A percentile compares a stretch with the other conserved stretches of the same genome.
phyloP scores from a whole-genome alignment of 2,329 filamentous ascomycete species.

The Talaromyces sp. region DNA sequence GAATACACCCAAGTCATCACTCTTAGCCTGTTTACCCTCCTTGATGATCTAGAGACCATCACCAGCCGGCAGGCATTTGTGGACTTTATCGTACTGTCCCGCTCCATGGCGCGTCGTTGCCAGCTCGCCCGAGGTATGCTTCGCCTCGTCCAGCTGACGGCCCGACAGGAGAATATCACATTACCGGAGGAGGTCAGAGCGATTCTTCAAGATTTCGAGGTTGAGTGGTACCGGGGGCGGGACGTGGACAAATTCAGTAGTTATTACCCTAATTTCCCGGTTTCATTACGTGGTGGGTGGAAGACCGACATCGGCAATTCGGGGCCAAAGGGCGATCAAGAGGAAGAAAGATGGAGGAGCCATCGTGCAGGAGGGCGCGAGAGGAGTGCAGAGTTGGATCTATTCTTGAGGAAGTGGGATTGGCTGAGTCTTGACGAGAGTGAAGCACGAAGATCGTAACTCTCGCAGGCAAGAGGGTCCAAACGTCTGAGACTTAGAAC shows the following conservation, averaged over 20 bases:
- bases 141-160: constrained; percentile 8
- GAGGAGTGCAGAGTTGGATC: constrained; percentile 8
- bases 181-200: constrained; percentile 5
- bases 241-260: constrained; percentile 7
- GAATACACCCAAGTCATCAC: constrained; percentile 8
- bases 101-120: constrained; percentile 6
- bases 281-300: constrained; percentile 3
- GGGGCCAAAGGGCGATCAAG: background rate
- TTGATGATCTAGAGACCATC: constrained; percentile 4
- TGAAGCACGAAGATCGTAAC: background rate
- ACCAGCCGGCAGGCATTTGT: constrained; percentile 10
- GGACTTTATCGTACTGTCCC: constrained; percentile 5
- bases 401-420: constrained; percentile 10
- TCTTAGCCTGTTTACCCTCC: constrained; percentile 8
- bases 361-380: background rate
- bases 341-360: background rate
- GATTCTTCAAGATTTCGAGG: constrained; percentile 10
- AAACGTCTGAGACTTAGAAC: background rate
- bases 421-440: background rate
- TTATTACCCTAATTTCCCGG: constrained; percentile 9
- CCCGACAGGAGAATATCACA: constrained; percentile 7
- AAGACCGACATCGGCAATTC: background rate
- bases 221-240: constrained; percentile 1
- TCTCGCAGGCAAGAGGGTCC: background rate
- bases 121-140: constrained; percentile 9